Evolutionary conservation across 345 rosid species (phyloP).

Genomic region (Hevea brasiliensis): DNA sequence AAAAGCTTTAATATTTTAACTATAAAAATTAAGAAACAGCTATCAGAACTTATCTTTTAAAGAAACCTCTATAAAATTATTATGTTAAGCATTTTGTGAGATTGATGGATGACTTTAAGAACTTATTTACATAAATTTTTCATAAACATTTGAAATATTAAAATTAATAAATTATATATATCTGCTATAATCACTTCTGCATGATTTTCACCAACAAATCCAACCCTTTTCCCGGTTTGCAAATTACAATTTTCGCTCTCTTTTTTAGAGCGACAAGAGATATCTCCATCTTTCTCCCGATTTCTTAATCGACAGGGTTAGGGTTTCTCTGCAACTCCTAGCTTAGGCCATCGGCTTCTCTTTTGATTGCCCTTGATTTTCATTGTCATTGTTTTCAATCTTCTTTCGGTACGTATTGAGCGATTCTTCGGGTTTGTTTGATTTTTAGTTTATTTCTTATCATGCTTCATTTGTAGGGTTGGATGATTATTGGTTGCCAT

Average conservation of each 20-base stretch:
- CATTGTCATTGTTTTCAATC: not conserved
- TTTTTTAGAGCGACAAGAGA: not conserved
- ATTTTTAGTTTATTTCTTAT: not conserved
- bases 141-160: no score
- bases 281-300: not conserved
- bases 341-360: not conserved
- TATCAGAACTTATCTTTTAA: no score
- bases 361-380: not conserved
- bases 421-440: not conserved
- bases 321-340: constrained; percentile 3
- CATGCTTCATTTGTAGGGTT: not conserved
- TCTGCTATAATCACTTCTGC: not conserved
- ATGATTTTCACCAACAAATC: not conserved
- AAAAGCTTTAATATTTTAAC: no score
- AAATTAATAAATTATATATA: no score
- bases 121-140: no score
- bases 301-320: not conserved
- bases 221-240: not conserved
- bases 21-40: no score
- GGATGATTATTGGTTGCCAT: not conserved
- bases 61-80: no score
- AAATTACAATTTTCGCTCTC: not conserved
- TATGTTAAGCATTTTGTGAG: no score
- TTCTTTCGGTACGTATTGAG: not conserved
- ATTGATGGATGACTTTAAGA: no score